A percentile compares a stretch with the other conserved stretches of the same genome.
Conservation (phyloP, 352 stramenopile genomes). For the Pythium biforme region DNA sequence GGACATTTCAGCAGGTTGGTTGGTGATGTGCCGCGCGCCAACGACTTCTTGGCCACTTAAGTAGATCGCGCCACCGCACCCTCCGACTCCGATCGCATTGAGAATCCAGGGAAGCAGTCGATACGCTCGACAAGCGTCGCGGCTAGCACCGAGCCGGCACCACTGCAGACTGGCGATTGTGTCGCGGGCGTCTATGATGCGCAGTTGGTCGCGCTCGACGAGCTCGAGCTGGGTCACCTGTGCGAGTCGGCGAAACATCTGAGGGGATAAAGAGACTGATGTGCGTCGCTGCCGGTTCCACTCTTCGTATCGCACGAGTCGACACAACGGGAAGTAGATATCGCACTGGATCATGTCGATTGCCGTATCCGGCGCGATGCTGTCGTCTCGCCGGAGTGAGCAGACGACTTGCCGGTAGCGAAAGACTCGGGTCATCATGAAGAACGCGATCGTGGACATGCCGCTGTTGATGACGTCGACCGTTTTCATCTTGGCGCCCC, state of each 20-base stretch:
- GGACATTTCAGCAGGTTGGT: neutral
- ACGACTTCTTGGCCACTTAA: constrained; percentile 3
- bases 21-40: neutral
- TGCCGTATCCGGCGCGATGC: neutral
- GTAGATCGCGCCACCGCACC: neutral
- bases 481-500: neutral
- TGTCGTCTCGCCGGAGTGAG: neutral
- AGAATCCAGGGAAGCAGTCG: neutral
- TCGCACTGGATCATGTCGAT: constrained; percentile 9
- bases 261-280: neutral
- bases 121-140: neutral
- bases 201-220: constrained; percentile 15
- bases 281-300: constrained; percentile 7
- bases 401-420: constrained; percentile 7
- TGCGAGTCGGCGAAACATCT: neutral
- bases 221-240: constrained; percentile 9
- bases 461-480: constrained; percentile 7
- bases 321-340: constrained; percentile 18
- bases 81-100: constrained; percentile 1
- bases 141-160: neutral
- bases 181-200: constrained; percentile 16
- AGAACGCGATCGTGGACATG: constrained; percentile 11
- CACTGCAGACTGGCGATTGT: constrained; percentile 2
- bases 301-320: constrained; percentile 10
- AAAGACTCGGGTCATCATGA: constrained; percentile 16